A percentile compares a stretch with the other conserved stretches of the same genome.
Conservation (phyloP, 1,139 yeast genomes). For the Tardiomyces depauwii region DNA sequence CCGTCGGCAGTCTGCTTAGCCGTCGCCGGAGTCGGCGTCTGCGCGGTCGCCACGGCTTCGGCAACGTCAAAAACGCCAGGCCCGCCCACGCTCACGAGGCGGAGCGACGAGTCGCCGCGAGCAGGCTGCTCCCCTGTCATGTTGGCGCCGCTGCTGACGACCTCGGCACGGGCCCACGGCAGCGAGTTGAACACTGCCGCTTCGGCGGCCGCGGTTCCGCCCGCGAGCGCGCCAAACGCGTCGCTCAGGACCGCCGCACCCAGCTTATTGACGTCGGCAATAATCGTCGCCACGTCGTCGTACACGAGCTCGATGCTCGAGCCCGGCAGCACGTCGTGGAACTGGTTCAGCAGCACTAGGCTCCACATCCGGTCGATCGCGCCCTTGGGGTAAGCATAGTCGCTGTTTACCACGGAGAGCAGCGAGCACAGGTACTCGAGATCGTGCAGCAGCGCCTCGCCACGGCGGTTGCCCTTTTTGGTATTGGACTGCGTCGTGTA, state of each 20-base stretch:
- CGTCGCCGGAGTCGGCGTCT: constrained; percentile 8
- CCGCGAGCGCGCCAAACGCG: constrained; percentile 36
- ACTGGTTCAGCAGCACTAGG: constrained; percentile 78
- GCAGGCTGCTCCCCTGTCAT: neutral
- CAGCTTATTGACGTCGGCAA: constrained; percentile 42
- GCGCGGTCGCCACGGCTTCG: too few species aligned
- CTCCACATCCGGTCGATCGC: constrained; percentile 74
- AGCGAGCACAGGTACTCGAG: constrained; percentile 73
- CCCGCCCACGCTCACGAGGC: too few species aligned
- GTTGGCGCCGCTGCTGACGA: constrained; percentile 14
- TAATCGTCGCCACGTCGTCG: constrained; percentile 83
- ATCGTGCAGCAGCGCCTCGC: constrained; percentile 77
- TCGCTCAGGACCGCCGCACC: constrained; percentile 42
- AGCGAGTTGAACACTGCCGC: constrained; percentile 39
- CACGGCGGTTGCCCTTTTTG: constrained; percentile 65
- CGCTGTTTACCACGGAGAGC: constrained; percentile 37
- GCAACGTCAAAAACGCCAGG: neutral
- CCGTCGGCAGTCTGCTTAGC: constrained; percentile 32
- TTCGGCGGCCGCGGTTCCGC: constrained; percentile 2
- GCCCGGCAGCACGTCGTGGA: constrained; percentile 95
- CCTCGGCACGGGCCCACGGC: constrained; percentile 57
- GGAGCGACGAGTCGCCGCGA: neutral
- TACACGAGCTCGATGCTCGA: constrained; percentile 93
- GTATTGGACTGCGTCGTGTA: constrained; percentile 88
- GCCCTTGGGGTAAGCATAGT: constrained; percentile 58